Percentiles rank a stretch among this genome's conserved stretches.
phyloP scores from a whole-genome alignment of 192 early-diverging fungal genomes.

The Podila minutissima region DNA sequence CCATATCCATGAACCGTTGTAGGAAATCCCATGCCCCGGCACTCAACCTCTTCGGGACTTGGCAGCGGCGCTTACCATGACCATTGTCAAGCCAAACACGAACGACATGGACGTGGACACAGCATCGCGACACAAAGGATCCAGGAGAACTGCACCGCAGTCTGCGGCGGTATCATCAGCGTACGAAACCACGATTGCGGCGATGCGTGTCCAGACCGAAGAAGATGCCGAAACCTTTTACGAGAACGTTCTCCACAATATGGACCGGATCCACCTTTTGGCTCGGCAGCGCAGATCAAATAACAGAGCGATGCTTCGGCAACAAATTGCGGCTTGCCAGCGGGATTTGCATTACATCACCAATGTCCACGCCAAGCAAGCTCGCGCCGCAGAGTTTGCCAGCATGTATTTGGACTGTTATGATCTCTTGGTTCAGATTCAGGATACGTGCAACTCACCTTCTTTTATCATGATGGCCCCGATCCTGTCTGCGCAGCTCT shows the following conservation, averaged over 20 bases:
- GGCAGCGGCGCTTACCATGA: slow-evolving; percentile 38
- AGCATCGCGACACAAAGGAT: neutral
- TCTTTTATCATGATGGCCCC: slow-evolving; percentile 51
- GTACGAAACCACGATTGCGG: slow-evolving; percentile 41
- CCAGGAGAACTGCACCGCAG: neutral
- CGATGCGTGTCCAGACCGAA: slow-evolving; percentile 38
- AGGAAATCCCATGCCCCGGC: slow-evolving; percentile 48
- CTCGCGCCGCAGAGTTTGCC: slow-evolving; percentile 56
- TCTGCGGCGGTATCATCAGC: slow-evolving; percentile 14
- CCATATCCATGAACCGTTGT: neutral
- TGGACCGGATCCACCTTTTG: slow-evolving; percentile 33
- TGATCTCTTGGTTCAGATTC: slow-evolving; percentile 46
- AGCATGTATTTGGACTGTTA: slow-evolving; percentile 62
- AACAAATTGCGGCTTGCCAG: slow-evolving; percentile 30
- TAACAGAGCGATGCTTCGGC: slow-evolving; percentile 16
- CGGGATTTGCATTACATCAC: slow-evolving; percentile 58
- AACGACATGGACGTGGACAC: slow-evolving; percentile 1
- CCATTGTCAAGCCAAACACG: slow-evolving; percentile 8
- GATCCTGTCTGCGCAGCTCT: slow-evolving; percentile 47
- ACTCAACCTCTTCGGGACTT: slow-evolving; percentile 44
- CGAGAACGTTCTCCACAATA: slow-evolving; percentile 10
- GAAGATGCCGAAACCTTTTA: slow-evolving; percentile 45
- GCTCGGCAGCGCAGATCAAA: neutral
- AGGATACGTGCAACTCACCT: slow-evolving; percentile 45
- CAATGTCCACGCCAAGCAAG: slow-evolving; percentile 39